Evolutionary conservation across 371 early-diverging fungal species (phyloP).

Genomic region (Mucor piriformis): DNA sequence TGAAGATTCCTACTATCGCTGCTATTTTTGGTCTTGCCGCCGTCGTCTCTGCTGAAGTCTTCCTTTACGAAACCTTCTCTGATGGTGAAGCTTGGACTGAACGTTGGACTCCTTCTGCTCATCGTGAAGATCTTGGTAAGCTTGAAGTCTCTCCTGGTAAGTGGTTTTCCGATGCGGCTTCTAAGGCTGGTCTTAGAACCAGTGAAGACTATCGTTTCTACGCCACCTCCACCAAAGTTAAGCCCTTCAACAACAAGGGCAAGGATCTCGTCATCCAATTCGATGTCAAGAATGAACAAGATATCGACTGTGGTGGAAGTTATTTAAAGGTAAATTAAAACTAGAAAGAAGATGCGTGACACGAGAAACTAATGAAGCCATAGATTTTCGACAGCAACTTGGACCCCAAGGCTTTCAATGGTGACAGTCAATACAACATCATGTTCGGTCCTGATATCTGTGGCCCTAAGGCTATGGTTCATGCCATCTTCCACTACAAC

Average conservation of each 20-base stretch:
- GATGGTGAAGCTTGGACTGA: slow-evolving; percentile 65
- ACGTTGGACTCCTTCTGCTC: slow-evolving; percentile 76
- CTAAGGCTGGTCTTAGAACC: slow-evolving; percentile 77
- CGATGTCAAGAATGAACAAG: slow-evolving; percentile 94
- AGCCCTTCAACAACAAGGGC: slow-evolving; percentile 74
- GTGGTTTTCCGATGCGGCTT: slow-evolving; percentile 77
- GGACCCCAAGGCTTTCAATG: slow-evolving; percentile 76
- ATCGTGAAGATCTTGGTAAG: slow-evolving; percentile 76
- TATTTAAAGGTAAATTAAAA: slow-evolving; percentile 81
- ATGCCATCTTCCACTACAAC: slow-evolving; percentile 93
- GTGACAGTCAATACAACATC: slow-evolving; percentile 92
- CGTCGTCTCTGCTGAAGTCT: slow-evolving; percentile 74
- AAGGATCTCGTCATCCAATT: slow-evolving; percentile 91
- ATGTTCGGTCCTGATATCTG: slow-evolving; percentile 97
- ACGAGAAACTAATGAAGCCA: background rate
- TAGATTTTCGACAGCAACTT: slow-evolving; percentile 60
- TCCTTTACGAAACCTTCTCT: slow-evolving; percentile 87
- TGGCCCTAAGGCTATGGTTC: slow-evolving; percentile 90
- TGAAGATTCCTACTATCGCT: slow-evolving; percentile 63
- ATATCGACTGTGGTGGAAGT: slow-evolving; percentile 96
- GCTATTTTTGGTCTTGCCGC: slow-evolving; percentile 64
- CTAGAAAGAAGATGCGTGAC: background rate
- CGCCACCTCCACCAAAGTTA: slow-evolving; percentile 76
- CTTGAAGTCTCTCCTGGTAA: slow-evolving; percentile 76
- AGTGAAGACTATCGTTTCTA: slow-evolving; percentile 87